Conservation (phyloP, 2,329 filamentous ascomycete genomes). For the Davidsoniella eucalypti region DNA sequence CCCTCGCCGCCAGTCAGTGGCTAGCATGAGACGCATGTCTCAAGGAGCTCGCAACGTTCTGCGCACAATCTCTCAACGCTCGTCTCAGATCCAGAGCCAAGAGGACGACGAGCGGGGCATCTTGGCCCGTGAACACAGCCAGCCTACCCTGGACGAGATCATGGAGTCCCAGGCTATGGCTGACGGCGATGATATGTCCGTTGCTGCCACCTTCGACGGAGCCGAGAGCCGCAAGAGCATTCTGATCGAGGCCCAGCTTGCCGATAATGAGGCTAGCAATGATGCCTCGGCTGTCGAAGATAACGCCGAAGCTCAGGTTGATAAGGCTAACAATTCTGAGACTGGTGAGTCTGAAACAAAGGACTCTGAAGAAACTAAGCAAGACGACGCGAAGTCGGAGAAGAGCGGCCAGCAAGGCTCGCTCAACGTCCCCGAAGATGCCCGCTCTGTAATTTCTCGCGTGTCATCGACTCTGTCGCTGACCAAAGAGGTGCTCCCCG, state of each 20-base stretch:
- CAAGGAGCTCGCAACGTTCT: conserved; percentile 29
- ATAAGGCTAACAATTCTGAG: not conserved
- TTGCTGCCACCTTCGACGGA: conserved; percentile 42
- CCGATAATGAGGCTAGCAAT: not conserved
- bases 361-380: conserved; percentile 10
- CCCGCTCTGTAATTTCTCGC: conserved; percentile 26
- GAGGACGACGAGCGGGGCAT: conserved; percentile 14
- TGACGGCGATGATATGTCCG: conserved; percentile 32
- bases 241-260: not conserved
- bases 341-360: conserved; percentile 10
- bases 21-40: conserved; percentile 30
- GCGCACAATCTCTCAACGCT: conserved; percentile 25
- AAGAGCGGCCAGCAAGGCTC: conserved; percentile 2
- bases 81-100: conserved; percentile 14
- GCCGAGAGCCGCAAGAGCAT: conserved; percentile 9
- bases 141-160: conserved; percentile 30
- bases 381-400: conserved; percentile 1
- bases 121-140: conserved; percentile 9
- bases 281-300: not conserved
- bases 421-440: conserved; percentile 18
- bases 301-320: not conserved
- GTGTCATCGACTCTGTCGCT: conserved; percentile 31
- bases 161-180: conserved; percentile 20
- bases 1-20: not conserved
- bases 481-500: conserved; percentile 47